Evolutionary conservation across 2,329 filamentous ascomycete species (phyloP).

Genomic region (Neofusicoccum parvum): DNA sequence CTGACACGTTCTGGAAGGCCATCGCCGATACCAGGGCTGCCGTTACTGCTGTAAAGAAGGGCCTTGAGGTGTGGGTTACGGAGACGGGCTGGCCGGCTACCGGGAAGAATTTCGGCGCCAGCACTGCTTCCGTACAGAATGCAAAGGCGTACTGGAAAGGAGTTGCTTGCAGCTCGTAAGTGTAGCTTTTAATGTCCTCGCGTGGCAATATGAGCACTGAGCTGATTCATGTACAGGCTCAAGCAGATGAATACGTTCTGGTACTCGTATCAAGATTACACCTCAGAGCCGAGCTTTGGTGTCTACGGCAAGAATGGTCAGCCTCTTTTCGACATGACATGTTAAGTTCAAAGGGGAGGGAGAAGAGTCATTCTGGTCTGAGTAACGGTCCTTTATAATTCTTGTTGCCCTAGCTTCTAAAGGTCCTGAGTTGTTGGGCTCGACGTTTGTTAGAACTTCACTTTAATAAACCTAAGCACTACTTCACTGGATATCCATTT

Average conservation of each 20-base stretch:
- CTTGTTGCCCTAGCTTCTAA: too few relatives aligned
- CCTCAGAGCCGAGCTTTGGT: conserved; percentile 70
- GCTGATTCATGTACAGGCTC: conserved; percentile 49
- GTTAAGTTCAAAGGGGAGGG: conserved; percentile 19
- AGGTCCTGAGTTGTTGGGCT: too few relatives aligned
- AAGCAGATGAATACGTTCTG: conserved; percentile 67
- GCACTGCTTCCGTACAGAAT: conserved; percentile 4
- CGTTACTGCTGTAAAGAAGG: conserved; percentile 31
- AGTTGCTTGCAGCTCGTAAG: conserved; percentile 56
- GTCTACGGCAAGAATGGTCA: conserved; percentile 55
- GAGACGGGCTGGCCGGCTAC: conserved; percentile 26
- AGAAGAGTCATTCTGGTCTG: too few relatives aligned
- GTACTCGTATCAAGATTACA: conserved; percentile 71
- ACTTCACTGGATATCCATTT: too few relatives aligned
- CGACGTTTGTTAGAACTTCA: too few relatives aligned
- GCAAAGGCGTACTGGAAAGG: conserved; percentile 22
- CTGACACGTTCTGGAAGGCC: conserved; percentile 33
- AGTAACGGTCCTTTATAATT: too few relatives aligned
- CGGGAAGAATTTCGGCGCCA: conserved; percentile 17
- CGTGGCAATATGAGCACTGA: background rate
- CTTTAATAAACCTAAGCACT: too few relatives aligned
- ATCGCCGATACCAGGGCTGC: conserved; percentile 34
- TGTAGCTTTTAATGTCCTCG: background rate
- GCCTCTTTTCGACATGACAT: conserved; percentile 39
- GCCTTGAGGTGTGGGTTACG: conserved; percentile 39